Conservation (phyloP, 2,329 filamentous ascomycete species). For the Epichloe bromicola region DNA sequence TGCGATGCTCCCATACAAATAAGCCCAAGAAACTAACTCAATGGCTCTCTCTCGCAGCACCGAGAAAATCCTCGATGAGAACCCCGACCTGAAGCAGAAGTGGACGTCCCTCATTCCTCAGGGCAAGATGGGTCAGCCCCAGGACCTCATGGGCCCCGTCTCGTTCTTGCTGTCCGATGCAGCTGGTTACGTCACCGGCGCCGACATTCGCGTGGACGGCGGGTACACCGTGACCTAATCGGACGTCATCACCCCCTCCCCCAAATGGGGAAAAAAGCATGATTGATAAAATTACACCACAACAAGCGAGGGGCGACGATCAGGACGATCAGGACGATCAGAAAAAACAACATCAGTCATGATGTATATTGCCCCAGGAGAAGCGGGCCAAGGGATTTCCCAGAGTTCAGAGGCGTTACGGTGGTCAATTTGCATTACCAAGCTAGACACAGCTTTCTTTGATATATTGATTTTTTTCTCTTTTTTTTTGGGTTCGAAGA, state of each 20-base stretch:
- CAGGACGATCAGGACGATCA: background rate
- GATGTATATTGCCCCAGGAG: background rate
- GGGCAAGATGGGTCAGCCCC: constrained; percentile 84
- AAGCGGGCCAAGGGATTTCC: background rate
- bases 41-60: constrained; percentile 40
- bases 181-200: constrained; percentile 56
- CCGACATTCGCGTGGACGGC: constrained; percentile 71
- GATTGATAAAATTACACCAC: background rate
- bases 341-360: background rate
- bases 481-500: too few relatives aligned
- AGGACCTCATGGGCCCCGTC: constrained; percentile 88
- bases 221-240: constrained; percentile 70
- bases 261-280: too few relatives aligned
- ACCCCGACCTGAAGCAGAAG: constrained; percentile 75
- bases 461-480: too few relatives aligned
- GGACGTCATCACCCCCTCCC: background rate
- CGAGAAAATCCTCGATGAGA: constrained; percentile 86
- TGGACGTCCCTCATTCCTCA: constrained; percentile 89
- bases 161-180: constrained; percentile 77
- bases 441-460: background rate
- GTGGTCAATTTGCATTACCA: background rate
- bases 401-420: background rate
- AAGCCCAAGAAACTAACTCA: background rate
- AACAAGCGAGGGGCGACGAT: background rate
- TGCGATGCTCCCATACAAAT: background rate